Conservation (phyloP, 2,329 filamentous ascomycete species). For the Fusarium tricinctum region DNA sequence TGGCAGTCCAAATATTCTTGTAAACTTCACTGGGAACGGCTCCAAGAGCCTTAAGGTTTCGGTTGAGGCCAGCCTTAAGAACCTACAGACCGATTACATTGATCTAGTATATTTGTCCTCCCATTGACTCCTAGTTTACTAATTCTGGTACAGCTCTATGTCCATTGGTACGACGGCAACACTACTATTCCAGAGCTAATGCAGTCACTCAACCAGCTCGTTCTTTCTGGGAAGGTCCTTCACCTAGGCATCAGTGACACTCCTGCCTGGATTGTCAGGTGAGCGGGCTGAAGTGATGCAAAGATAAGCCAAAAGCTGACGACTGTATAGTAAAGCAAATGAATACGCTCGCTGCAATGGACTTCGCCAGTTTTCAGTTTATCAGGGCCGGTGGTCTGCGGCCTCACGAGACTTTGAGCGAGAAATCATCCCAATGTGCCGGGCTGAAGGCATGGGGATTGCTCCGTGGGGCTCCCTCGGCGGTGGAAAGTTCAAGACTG, state of each 20-base stretch:
- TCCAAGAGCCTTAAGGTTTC: slow-evolving; percentile 72
- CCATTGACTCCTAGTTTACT: not conserved
- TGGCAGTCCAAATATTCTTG: slow-evolving; percentile 59
- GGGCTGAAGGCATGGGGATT: slow-evolving; percentile 64
- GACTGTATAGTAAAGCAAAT: slow-evolving; percentile 67
- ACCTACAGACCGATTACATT: slow-evolving; percentile 77
- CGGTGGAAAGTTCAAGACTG: slow-evolving; percentile 62
- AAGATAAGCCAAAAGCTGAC: not conserved
- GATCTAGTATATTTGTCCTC: slow-evolving; percentile 64
- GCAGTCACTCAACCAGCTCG: slow-evolving; percentile 74
- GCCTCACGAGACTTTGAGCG: slow-evolving; percentile 58
- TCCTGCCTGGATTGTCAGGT: slow-evolving; percentile 76
- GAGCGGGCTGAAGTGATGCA: not conserved
- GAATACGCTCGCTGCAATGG: slow-evolving; percentile 78
- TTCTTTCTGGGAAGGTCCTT: slow-evolving; percentile 70
- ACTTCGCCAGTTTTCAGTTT: slow-evolving; percentile 75
- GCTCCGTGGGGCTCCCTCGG: slow-evolving; percentile 71
- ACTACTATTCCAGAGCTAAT: slow-evolving; percentile 77
- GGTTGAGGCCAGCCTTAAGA: slow-evolving; percentile 68
- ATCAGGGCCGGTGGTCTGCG: slow-evolving; percentile 60
- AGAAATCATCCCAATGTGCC: slow-evolving; percentile 62
- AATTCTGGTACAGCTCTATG: slow-evolving; percentile 61
- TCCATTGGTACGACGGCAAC: slow-evolving; percentile 78
- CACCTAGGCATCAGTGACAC: slow-evolving; percentile 78
- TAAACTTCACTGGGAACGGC: slow-evolving; percentile 71